A percentile compares a stretch with the other conserved stretches of the same genome.
These are phyloP conservation scores for Diaporthe vexans DNA, from an alignment of 2,329 filamentous ascomycete genomes.

Conservation along the genomic window DNA sequence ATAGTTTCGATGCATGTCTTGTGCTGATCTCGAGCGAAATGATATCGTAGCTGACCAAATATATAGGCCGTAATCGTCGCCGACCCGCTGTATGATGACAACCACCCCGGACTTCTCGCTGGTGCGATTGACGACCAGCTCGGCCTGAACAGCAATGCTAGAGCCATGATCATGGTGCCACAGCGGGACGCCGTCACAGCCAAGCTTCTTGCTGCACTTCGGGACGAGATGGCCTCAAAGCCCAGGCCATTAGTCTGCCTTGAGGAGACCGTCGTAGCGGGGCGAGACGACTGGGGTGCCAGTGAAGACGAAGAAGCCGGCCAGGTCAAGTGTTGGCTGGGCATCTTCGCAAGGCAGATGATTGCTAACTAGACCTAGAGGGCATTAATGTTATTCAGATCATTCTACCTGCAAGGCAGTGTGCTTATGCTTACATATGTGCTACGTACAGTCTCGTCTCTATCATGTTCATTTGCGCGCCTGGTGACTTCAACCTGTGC, in stretches of 20 bases:
- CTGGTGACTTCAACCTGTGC: too few relatives aligned
- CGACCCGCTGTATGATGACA: conserved; percentile 88
- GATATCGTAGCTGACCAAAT: conserved; percentile 36
- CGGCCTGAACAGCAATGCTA: conserved; percentile 65
- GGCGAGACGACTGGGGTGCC: conserved; percentile 80
- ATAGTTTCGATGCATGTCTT: conserved; percentile 65
- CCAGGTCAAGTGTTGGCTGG: conserved; percentile 77
- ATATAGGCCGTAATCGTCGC: conserved; percentile 83
- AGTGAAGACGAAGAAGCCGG: conserved; percentile 57
- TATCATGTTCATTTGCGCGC: not conserved
- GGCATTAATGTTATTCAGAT: not conserved
- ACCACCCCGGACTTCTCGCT: conserved; percentile 82
- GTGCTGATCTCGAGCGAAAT: conserved; percentile 22
- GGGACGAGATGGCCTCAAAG: conserved; percentile 68
- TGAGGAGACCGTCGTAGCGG: conserved; percentile 73
- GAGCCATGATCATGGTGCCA: conserved; percentile 85
- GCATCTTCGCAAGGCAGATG: conserved; percentile 62
- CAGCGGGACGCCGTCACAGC: conserved; percentile 78
- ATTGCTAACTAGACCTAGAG: not conserved
- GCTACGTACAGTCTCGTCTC: not conserved
- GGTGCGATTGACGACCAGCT: conserved; percentile 79
- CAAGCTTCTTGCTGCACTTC: conserved; percentile 74
- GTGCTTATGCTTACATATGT: not conserved
- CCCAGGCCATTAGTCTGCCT: conserved; percentile 63
- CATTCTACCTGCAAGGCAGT: not conserved